Evolutionary conservation across 1,284 basidiomycete species (phyloP).

Genomic region (Naganishia cerealis): DNA sequence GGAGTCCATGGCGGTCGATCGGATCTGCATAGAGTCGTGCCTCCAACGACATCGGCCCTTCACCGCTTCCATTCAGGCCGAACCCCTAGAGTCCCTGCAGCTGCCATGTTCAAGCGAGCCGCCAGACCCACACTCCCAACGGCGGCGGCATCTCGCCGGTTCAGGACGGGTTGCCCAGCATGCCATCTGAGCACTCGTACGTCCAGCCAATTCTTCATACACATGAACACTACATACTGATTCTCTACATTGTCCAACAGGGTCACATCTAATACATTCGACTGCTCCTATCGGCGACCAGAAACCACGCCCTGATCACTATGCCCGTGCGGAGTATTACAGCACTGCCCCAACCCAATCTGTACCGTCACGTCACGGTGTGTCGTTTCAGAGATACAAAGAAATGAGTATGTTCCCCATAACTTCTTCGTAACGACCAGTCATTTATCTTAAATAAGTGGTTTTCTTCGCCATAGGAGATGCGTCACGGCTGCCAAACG

Average conservation of each 20-base stretch:
- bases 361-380: background rate
- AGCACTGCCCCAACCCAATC: background rate
- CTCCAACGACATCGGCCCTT: too few relatives aligned
- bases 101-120: constrained; percentile 27
- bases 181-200: constrained; percentile 28
- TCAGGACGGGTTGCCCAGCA: constrained; percentile 24
- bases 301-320: constrained; percentile 7
- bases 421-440: background rate
- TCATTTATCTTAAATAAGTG: too few relatives aligned
- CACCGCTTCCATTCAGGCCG: too few relatives aligned
- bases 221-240: constrained; percentile 39
- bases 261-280: constrained; percentile 31
- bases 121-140: background rate
- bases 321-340: constrained; percentile 29
- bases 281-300: constrained; percentile 4
- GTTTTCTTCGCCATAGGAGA: background rate
- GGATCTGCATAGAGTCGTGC: too few relatives aligned
- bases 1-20: too few relatives aligned
- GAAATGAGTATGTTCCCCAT: background rate
- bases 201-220: background rate
- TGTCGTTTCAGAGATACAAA: constrained; percentile 1
- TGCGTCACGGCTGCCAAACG: background rate
- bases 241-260: constrained; percentile 47
- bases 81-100: background rate
- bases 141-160: background rate